Evolutionary conservation across 2,329 filamentous ascomycete species (phyloP), one percentile per base, ranked within the genome.

Genomic region (Fusarium azukiicola): DNA sequence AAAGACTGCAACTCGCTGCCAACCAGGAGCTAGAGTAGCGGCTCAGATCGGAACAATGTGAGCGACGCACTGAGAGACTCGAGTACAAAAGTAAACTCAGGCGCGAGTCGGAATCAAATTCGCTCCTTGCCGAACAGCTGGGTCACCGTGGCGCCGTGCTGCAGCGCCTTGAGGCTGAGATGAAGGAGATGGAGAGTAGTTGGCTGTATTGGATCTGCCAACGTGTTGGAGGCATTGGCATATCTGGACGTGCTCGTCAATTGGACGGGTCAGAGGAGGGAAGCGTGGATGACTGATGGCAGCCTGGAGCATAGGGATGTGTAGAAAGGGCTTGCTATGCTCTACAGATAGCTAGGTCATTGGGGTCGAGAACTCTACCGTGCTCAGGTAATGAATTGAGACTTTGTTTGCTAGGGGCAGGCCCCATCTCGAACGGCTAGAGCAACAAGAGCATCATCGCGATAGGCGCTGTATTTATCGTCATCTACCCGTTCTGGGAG

Each of bases 401-500:
- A 32, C 27, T 32, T 32, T 32, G 27, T 32, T 32, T 32, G 27
- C 27, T 32, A 32, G 27, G 27, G 27, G 27, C 27, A 32, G 27
- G 27, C 27, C 27, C 27, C 27, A 83, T 84, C 3, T 79, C 82
- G 0, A 79, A 85, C 38, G 86, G 84, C 50, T 91, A 89, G 89
- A 74, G 83, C 32, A 88, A 85, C 19, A 84, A 85, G 14, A 87
- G 86, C 71, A 87, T 91, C 73, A 88, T 91, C 42, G 86, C 85
- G 68, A 88, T 90, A 27, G 92, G 92, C 3, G 86, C 87, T 10
- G 82, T 90, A 0, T 87, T 89, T 32, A 82, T 93, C 6, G 83
- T 87, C 6, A 82, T 85, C 13, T 92, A 94, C 76, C 90, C 87
- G 5, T 73, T 91, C 4, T 94, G 92, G 90, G 93, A 95, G 84